A percentile compares a stretch with the other conserved stretches of the same genome.
phyloP scores from a whole-genome alignment of 1,284 basidiomycete species.

The Trichosporon ovoides region DNA sequence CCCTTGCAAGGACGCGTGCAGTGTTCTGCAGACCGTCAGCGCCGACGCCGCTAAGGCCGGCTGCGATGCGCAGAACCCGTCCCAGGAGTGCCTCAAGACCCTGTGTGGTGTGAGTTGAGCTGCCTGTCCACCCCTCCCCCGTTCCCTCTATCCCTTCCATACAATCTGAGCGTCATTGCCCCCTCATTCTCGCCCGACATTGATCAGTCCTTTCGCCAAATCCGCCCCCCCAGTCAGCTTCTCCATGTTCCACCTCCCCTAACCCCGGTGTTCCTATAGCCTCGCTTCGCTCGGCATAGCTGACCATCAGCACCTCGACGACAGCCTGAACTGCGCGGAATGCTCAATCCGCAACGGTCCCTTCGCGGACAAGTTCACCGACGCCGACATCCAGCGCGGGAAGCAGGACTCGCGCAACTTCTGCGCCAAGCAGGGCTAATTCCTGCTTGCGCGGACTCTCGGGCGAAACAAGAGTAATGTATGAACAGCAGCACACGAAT shows the following conservation, averaged over 20 bases:
- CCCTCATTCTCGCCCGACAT: no score
- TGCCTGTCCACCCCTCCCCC: no score
- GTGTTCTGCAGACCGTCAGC: background rate
- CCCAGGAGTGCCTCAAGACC: background rate
- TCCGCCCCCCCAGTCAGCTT: no score
- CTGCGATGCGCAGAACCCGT: background rate
- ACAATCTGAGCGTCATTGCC: no score
- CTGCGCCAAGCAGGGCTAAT: background rate
- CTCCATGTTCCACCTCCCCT: no score
- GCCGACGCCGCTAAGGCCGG: background rate
- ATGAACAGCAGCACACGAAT: no score
- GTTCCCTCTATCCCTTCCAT: no score
- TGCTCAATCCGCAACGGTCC: background rate
- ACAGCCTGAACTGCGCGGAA: background rate
- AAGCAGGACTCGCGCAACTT: slow-evolving; percentile 7
- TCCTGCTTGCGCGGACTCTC: no score
- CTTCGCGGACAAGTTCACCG: background rate
- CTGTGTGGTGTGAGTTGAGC: background rate
- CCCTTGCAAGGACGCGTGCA: background rate
- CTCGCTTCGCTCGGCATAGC: no score
- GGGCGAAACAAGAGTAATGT: no score
- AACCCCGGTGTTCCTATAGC: no score
- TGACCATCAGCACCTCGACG: background rate
- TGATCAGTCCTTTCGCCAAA: no score
- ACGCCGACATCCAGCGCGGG: background rate